Evolutionary conservation across 345 rosid species (phyloP), one percentile per base, ranked within the genome.

Genomic region (Salix suchowensis): DNA sequence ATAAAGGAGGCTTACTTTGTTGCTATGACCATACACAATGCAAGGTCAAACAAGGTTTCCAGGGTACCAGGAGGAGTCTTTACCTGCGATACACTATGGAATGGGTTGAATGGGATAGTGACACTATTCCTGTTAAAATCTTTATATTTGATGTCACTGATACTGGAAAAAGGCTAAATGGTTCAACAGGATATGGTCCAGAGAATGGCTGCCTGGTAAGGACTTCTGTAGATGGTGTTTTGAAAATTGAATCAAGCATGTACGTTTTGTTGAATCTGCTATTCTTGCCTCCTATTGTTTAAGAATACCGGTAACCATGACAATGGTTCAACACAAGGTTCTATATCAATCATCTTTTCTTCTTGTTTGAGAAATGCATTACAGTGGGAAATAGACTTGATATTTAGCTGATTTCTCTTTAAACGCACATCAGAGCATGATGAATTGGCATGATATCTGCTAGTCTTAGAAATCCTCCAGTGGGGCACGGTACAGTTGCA

Each of bases 71-170:
- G 70, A 88, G 92, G 76, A 84, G 69, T 69, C 85, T 91, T 30
- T 87, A 83, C 85, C 79, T 95, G 48, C 85, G 83, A 74, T 95
- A 95, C 80, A 91, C 89, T 0, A 87, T 93, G 70, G 77, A 82
- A 73, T 95, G 97, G 97, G 74, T 87, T 39, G 96, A 91, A 54
- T 90, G 92, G 96, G 89, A 89, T 70, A 82, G 52, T 65, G 79
- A 83, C 3, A 46, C 89, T 74, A 54, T 95, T 9, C 98, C 96
- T 9, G 94, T 86, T 48, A 86, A 86, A 71, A 79, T 90, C 68
- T 95, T 86, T 82, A 88, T 90, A 44, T 77, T 95, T 21, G 97
- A 95, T 73, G 88, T 93, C 78, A 88, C 97, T 12, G 98, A 95
- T 86, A 84, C 78, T 21, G 87, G 91, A 87, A 79, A 74, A 67